A percentile compares a stretch with the other conserved stretches of the same genome.
Evolutionary conservation across 2,329 filamentous ascomycete species (phyloP).

Genomic region (Parafenestella ontariensis): DNA sequence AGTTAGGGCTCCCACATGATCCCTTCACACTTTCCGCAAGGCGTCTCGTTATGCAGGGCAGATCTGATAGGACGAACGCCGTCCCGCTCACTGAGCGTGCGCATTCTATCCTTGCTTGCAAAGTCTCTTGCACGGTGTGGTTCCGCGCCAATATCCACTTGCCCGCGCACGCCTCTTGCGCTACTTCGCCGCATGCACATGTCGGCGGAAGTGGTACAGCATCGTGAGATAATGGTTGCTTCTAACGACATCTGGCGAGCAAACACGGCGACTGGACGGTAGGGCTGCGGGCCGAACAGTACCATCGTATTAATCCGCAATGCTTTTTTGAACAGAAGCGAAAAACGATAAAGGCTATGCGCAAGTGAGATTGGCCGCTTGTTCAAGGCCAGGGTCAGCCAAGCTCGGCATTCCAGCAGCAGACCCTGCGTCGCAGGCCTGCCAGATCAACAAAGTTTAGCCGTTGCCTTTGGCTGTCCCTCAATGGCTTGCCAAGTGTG

Average conservation of each 20-base stretch:
- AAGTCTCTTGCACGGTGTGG: slow-evolving; percentile 14
- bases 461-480: slow-evolving; percentile 15
- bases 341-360: background rate
- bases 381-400: background rate
- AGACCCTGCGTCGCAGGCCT: slow-evolving; percentile 30
- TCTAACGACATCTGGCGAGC: slow-evolving; percentile 5
- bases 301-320: background rate
- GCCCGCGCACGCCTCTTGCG: slow-evolving; percentile 5
- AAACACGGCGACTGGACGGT: slow-evolving; percentile 2
- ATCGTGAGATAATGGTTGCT: background rate
- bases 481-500: slow-evolving; percentile 18
- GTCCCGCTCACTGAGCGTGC: slow-evolving; percentile 18
- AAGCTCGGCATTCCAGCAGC: slow-evolving; percentile 18
- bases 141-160: slow-evolving; percentile 6
- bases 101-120: slow-evolving; percentile 5
- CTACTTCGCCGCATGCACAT: slow-evolving; percentile 9
- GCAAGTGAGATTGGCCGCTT: background rate
- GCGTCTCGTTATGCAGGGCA: slow-evolving; percentile 25
- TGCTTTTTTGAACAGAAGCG: background rate
- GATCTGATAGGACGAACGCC: slow-evolving; percentile 24
- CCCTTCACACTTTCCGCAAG: slow-evolving; percentile 11
- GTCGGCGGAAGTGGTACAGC: slow-evolving; percentile 3
- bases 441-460: slow-evolving; percentile 24
- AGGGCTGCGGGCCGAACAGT: slow-evolving; percentile 10
- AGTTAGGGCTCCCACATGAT: slow-evolving; percentile 7